Percentiles rank a stretch among this genome's conserved stretches.
These are phyloP conservation scores for Buxus sempervirens DNA, from an alignment of 164 flowering plant species.

Conservation along the genomic window DNA sequence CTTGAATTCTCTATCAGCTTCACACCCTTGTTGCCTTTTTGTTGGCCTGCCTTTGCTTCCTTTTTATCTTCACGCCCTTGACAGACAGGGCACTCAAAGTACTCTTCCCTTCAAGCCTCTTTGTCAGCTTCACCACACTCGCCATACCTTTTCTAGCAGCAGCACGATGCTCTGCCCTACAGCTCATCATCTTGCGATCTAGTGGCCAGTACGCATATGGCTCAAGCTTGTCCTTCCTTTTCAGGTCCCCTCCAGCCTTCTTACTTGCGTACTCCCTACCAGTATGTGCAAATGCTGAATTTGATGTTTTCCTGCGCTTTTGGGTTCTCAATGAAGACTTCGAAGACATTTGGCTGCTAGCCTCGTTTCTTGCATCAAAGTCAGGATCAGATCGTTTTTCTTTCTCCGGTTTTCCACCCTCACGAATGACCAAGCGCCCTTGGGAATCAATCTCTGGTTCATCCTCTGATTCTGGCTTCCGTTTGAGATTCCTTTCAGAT, in stretches of 20 bases:
- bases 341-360: conserved; percentile 36
- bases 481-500: conserved; percentile 39
- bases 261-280: conserved; percentile 86
- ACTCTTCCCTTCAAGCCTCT: conserved; percentile 87
- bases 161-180: conserved; percentile 81
- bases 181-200: conserved; percentile 95
- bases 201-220: conserved; percentile 99
- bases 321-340: conserved; percentile 28
- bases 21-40: conserved; percentile 21
- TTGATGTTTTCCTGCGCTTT: conserved; percentile 67
- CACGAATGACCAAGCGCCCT: conserved; percentile 78
- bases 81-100: conserved; percentile 56
- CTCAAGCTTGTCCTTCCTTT: conserved; percentile 90
- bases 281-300: conserved; percentile 80
- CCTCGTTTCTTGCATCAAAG: conserved; percentile 48
- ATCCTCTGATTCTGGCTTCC: conserved; percentile 65
- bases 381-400: conserved; percentile 34
- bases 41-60: conserved; percentile 34
- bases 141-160: conserved; percentile 89
- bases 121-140: conserved; percentile 79
- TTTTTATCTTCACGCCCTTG: conserved; percentile 38
- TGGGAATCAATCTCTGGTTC: conserved; percentile 74
- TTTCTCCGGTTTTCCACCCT: conserved; percentile 40
- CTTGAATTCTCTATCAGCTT: too few species aligned
- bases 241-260: conserved; percentile 91